Percentiles rank a stretch among this genome's conserved stretches.
These are phyloP conservation scores for Lecanosticta acicola DNA, from an alignment of 2,329 filamentous ascomycete species.

Conservation along the genomic window DNA sequence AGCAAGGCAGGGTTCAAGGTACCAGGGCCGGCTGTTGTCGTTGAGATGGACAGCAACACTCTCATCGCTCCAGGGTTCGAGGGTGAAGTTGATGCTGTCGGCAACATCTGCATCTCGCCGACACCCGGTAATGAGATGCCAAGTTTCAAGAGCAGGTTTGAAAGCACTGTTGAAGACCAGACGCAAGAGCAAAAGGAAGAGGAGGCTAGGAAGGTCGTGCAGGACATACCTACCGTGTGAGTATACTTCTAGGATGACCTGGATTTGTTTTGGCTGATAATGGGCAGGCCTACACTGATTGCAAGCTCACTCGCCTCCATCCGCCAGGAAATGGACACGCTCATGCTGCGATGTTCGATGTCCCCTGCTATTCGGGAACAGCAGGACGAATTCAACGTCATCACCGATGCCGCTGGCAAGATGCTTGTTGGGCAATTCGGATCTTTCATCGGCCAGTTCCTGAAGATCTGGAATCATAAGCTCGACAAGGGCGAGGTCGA, in stretches of 20 bases:
- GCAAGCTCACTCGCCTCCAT: conserved; percentile 23
- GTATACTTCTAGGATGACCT: too few species aligned
- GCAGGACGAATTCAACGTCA: conserved; percentile 28
- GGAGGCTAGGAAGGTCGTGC: conserved; percentile 22
- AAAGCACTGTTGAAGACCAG: conserved; percentile 18
- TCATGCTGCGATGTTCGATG: conserved; percentile 28
- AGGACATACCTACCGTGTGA: conserved; percentile 21
- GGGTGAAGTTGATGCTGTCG: conserved; percentile 21
- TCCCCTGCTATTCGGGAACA: conserved; percentile 26
- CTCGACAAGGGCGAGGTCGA: conserved; percentile 21
- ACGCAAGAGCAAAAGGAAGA: conserved; percentile 18
- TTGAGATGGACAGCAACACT: conserved; percentile 27
- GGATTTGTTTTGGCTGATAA: background rate
- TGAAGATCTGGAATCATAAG: conserved; percentile 26
- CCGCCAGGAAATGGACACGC: conserved; percentile 25
- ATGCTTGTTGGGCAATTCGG: conserved; percentile 27
- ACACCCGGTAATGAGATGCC: conserved; percentile 24
- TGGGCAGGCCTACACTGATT: conserved; percentile 18
- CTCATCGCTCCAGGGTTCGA: conserved; percentile 23
- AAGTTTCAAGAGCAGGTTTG: conserved; percentile 22
- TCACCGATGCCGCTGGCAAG: conserved; percentile 22
- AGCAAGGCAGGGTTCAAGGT: conserved; percentile 22
- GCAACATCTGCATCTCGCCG: conserved; percentile 26
- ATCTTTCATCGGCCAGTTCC: conserved; percentile 25
- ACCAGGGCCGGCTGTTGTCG: conserved; percentile 22